Percentiles rank a stretch among this genome's conserved stretches.
phyloP scores from a whole-genome alignment of 2,329 filamentous ascomycete genomes.

The Stemphylium lycopersici region DNA sequence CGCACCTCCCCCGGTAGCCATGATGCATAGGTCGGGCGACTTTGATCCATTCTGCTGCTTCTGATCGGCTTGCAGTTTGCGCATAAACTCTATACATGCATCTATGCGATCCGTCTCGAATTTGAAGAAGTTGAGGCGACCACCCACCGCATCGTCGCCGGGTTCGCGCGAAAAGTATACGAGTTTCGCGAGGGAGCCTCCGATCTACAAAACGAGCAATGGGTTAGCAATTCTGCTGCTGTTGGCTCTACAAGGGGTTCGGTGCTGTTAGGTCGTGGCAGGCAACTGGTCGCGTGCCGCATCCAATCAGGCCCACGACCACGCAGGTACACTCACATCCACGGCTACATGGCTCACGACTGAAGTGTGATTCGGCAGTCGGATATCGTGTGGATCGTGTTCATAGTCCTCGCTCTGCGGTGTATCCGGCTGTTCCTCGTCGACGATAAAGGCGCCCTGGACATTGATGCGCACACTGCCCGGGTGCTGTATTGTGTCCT shows the following conservation, averaged over 20 bases:
- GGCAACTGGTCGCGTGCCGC: slow-evolving; percentile 22
- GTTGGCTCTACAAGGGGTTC: neutral
- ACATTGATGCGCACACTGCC: slow-evolving; percentile 92
- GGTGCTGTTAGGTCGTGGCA: neutral
- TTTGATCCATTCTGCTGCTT: slow-evolving; percentile 74
- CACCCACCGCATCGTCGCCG: slow-evolving; percentile 78
- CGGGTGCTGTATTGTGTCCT: slow-evolving; percentile 63
- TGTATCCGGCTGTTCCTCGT: slow-evolving; percentile 65
- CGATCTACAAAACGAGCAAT: slow-evolving; percentile 67
- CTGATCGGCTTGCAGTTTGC: slow-evolving; percentile 82
- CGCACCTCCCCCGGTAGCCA: slow-evolving; percentile 94
- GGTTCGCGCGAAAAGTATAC: slow-evolving; percentile 96
- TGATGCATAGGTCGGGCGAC: slow-evolving; percentile 79
- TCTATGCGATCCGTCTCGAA: slow-evolving; percentile 97
- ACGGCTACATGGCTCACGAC: slow-evolving; percentile 96
- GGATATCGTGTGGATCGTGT: slow-evolving; percentile 87
- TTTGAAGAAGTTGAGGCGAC: slow-evolving; percentile 90
- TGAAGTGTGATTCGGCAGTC: slow-evolving; percentile 93
- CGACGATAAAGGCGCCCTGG: slow-evolving; percentile 93
- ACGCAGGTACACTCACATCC: slow-evolving; percentile 68
- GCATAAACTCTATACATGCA: slow-evolving; percentile 90
- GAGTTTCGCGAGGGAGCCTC: slow-evolving; percentile 91
- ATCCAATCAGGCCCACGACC: slow-evolving; percentile 20
- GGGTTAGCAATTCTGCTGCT: slow-evolving; percentile 21
- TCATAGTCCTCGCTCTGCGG: slow-evolving; percentile 61